Base-by-base conservation (phyloP, 768 basidiomycete species). In the Leucocoprinus sp. region DNA sequence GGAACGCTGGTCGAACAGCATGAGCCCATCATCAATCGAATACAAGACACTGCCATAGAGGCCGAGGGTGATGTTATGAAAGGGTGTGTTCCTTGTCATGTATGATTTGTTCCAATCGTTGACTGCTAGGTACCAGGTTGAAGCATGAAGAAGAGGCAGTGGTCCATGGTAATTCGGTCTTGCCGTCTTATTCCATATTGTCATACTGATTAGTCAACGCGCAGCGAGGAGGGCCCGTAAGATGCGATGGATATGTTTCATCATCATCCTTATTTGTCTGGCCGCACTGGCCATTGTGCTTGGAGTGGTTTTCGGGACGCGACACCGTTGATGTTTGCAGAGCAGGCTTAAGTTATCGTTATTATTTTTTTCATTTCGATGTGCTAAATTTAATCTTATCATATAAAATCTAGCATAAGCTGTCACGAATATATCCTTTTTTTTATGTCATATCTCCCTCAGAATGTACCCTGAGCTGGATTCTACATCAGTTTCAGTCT, bases 211-310 rank as follows among this genome's bases (percentile, higher is more conserved):
- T 21, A 28, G 24, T 50, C 42, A 17, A 27, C 37, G 7, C 31
- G 43, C 47, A 55, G 57, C 56, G 0, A 70, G 80, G 9, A 63
- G 70, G 19, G 86, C 87, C 7, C 76, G 92, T 48, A 80, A 77
- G 57, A 89, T 82, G 65, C 80, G 89, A 50, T 89, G 85, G 85
- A 85, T 85, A 65, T 93, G 87, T 63, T 90, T 92, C 62, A 65
- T 72, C 55, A 67, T 86, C 40, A 60, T 71, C 43, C 50, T 90
- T 21, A 49, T 79, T 45, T 62, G 84, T 50, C 51, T 75, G 43
- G 68, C 66, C 42, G 69, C 84, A 51, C 61, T 86, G 37, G 87
- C 68, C 0, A 61, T 82, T 43, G 75, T 76, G 33, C 67, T 84
- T 38, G 82, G 70, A 18, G 63, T 82, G 18, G 64, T 62, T 5